Evolutionary conservation across 2,329 filamentous ascomycete genomes (phyloP).

Genomic region (Fusarium sublunatum): DNA sequence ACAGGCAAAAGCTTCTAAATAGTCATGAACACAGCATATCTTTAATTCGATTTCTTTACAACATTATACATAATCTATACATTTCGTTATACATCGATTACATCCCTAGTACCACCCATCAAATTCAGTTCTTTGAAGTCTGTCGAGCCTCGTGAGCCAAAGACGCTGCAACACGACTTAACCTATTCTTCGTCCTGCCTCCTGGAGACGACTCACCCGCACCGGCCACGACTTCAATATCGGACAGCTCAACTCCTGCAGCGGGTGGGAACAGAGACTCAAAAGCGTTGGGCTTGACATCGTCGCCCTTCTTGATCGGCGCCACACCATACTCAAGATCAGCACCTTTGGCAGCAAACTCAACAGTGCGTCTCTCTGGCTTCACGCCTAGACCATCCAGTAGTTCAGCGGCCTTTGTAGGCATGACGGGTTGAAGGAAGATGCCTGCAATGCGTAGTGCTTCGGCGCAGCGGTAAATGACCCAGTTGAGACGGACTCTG

Average conservation of each 20-base stretch:
- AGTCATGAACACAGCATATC: neutral
- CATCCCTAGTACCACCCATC: conserved; percentile 14
- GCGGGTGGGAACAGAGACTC: conserved; percentile 64
- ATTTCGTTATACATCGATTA: conserved; percentile 3
- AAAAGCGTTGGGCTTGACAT: conserved; percentile 47
- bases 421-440: conserved; percentile 91
- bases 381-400: conserved; percentile 83
- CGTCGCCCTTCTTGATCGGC: conserved; percentile 18
- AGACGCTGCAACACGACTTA: conserved; percentile 45
- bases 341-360: conserved; percentile 68
- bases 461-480: conserved; percentile 79
- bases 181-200: conserved; percentile 42
- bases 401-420: conserved; percentile 75
- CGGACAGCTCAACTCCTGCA: conserved; percentile 41
- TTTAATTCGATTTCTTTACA: conserved; percentile 7
- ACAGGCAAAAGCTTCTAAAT: neutral
- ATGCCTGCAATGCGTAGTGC: conserved; percentile 83
- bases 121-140: conserved; percentile 10
- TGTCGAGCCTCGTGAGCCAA: conserved; percentile 48
- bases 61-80: conserved; percentile 37
- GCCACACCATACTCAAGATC: conserved; percentile 77
- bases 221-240: conserved; percentile 38
- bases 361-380: conserved; percentile 68
- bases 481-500: conserved; percentile 61
- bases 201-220: conserved; percentile 9